Evolutionary conservation across 139 green algal genomes (phyloP).

Genomic region (Spirogloea muscicola): DNA sequence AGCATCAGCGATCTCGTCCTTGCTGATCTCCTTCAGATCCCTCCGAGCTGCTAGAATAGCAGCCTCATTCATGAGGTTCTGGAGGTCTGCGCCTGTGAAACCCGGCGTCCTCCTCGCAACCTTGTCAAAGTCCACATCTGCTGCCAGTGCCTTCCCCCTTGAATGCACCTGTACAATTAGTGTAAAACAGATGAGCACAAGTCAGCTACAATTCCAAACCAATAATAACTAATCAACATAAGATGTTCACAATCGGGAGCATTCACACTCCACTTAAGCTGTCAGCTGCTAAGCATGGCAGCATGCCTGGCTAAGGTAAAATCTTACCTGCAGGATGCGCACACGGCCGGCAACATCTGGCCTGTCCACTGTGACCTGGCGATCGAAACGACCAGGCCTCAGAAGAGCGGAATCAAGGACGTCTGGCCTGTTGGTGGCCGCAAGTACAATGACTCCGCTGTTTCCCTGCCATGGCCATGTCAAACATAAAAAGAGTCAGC

Average conservation of each 20-base stretch:
- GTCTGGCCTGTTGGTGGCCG: conserved; percentile 93
- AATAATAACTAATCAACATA: too few species aligned
- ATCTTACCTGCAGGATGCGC: conserved; percentile 47
- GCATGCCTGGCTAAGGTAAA: neutral
- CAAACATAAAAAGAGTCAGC: neutral
- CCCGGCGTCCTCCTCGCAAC: conserved; percentile 56
- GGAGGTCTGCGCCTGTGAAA: conserved; percentile 87
- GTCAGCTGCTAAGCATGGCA: neutral
- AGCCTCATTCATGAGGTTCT: conserved; percentile 99
- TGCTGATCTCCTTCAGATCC: conserved; percentile 91
- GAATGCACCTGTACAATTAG: conserved; percentile 54
- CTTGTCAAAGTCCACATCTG: conserved; percentile 58
- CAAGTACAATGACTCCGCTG: conserved; percentile 92
- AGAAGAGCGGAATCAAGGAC: conserved; percentile 95
- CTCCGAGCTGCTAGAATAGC: conserved; percentile 92
- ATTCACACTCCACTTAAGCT: neutral
- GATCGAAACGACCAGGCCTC: conserved; percentile 88
- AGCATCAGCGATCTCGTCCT: conserved; percentile 97
- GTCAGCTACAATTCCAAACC: neutral
- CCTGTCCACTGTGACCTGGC: conserved; percentile 63
- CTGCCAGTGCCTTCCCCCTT: conserved; percentile 46
- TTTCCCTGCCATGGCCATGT: conserved; percentile 47
- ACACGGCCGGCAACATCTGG: conserved; percentile 55
- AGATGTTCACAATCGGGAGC: neutral
- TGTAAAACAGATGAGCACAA: neutral